These are phyloP conservation scores for Cinnamomum micranthum DNA, from an alignment of 164 flowering plant species.

Conservation along the genomic window DNA sequence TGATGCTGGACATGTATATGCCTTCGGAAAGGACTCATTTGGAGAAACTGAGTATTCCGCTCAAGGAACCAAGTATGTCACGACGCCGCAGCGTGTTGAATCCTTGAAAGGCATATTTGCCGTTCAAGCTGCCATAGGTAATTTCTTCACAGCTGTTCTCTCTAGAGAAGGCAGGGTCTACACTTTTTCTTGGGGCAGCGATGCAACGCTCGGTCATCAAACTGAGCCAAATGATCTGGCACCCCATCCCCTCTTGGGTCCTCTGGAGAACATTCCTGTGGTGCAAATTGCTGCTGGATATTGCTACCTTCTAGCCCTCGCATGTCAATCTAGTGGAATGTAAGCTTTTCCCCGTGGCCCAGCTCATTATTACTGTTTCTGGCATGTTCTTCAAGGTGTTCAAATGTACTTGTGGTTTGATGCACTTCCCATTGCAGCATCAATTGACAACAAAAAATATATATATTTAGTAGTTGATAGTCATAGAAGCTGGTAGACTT, in stretches of 20 bases:
- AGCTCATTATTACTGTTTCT: neutral
- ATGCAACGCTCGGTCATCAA: conserved; percentile 79
- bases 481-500: neutral
- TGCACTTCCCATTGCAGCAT: no score
- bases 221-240: conserved; percentile 74
- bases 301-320: conserved; percentile 93
- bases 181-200: conserved; percentile 96
- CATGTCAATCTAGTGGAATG: conserved; percentile 89
- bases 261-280: conserved; percentile 80
- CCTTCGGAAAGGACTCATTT: conserved; percentile 90
- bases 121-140: conserved; percentile 95
- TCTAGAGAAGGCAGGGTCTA: conserved; percentile 96
- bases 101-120: conserved; percentile 81
- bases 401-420: no score
- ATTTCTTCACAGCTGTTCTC: conserved; percentile 89
- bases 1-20: conserved; percentile 79
- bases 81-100: conserved; percentile 69
- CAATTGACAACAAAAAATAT: no score
- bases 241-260: conserved; percentile 76
- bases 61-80: conserved; percentile 60
- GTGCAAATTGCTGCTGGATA: conserved; percentile 98
- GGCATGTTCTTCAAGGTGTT: neutral
- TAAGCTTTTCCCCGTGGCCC: conserved; percentile 29
- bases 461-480: no score
- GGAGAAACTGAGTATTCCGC: conserved; percentile 77